Conservation (phyloP, 2,329 filamentous ascomycete genomes). For the Cadophora gregata region DNA sequence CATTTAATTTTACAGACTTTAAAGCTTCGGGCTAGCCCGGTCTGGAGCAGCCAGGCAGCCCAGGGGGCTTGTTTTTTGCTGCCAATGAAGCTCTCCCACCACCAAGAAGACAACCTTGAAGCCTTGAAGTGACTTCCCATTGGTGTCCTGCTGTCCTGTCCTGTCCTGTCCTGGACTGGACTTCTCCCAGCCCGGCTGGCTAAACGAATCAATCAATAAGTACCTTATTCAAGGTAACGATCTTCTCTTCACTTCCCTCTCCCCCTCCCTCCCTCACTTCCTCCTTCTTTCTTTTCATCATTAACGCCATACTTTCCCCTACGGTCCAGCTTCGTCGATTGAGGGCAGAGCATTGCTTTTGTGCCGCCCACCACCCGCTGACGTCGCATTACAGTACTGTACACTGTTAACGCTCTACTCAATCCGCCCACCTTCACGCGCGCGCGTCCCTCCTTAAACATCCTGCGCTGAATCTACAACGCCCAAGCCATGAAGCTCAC, state of each 20-base stretch:
- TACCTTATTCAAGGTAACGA: constrained; percentile 8
- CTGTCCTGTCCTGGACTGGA: not conserved
- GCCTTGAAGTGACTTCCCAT: not conserved
- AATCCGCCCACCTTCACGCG: not conserved
- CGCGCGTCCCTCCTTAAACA: not conserved
- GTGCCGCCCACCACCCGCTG: not conserved
- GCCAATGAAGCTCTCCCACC: not conserved
- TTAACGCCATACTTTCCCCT: not conserved
- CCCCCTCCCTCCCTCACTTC: too few species aligned
- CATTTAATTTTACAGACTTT: not conserved
- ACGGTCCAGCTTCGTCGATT: not conserved
- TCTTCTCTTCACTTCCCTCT: not conserved
- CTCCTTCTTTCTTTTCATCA: constrained; percentile 7
- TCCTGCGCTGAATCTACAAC: not conserved
- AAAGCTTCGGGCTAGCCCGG: not conserved
- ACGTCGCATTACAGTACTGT: not conserved
- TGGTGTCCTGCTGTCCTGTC: not conserved
- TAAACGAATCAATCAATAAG: constrained; percentile 1
- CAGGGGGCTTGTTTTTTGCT: not conserved
- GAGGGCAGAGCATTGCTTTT: constrained; percentile 8
- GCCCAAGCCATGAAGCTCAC: constrained; percentile 26
- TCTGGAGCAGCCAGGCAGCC: not conserved
- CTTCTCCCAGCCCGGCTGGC: constrained; percentile 1
- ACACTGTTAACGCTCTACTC: not conserved
- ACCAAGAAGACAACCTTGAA: not conserved